A percentile compares a stretch with the other conserved stretches of the same genome.
phyloP scores from a whole-genome alignment of 176 grass and related monocot species.

The Musa acuminata region DNA sequence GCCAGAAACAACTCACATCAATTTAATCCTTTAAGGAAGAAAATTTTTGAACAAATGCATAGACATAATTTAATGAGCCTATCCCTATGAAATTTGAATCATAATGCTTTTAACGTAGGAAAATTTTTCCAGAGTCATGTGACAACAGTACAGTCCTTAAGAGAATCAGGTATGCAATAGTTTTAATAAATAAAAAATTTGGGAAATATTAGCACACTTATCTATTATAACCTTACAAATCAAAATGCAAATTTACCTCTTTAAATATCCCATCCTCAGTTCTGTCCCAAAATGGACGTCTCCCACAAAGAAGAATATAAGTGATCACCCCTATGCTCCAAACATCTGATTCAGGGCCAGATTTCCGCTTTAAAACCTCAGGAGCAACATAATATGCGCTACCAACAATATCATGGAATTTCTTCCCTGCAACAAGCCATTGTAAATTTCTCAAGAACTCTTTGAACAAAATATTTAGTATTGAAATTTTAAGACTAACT shows the following conservation, averaged over 20 bases:
- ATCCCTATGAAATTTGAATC: neutral
- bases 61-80: neutral
- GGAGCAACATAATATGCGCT: conserved; percentile 99
- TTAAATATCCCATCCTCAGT: conserved; percentile 98
- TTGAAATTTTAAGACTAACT: neutral
- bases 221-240: neutral
- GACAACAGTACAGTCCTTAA: neutral
- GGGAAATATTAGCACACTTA: neutral
- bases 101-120: neutral
- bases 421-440: conserved; percentile 49
- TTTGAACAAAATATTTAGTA: neutral
- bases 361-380: conserved; percentile 82
- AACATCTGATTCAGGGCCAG: conserved; percentile 92
- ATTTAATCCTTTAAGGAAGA: neutral
- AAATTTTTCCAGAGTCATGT: neutral
- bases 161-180: neutral
- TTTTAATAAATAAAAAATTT: too few relatives aligned
- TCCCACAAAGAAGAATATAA: conserved; percentile 97
- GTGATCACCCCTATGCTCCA: conserved; percentile 99
- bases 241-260: conserved; percentile 40
- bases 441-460: neutral
- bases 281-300: conserved; percentile 95
- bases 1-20: neutral
- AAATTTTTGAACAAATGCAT: neutral
- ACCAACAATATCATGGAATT: conserved; percentile 91